Percentiles rank a stretch among this genome's conserved stretches.
Evolutionary conservation across 768 basidiomycete species (phyloP).

Genomic region (Phylloporus scabripes): DNA sequence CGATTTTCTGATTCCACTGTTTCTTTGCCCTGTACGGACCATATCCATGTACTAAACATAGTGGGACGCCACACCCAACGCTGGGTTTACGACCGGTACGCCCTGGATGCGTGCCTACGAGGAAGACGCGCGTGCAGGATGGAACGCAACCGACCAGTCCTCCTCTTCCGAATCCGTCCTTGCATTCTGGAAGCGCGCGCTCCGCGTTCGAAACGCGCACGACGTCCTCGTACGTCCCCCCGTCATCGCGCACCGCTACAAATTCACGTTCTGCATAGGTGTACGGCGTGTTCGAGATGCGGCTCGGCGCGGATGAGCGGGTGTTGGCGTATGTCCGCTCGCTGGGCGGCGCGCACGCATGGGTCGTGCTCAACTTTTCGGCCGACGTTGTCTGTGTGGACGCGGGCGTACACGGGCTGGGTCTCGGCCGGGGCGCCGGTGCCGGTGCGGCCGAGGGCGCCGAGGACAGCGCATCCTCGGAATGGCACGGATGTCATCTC

Average conservation of each 20-base stretch:
- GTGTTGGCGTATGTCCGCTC: slow-evolving; percentile 44
- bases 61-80: slow-evolving; percentile 54
- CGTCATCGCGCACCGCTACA: too few species aligned
- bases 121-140: slow-evolving; percentile 40
- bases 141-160: slow-evolving; percentile 10
- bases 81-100: slow-evolving; percentile 57
- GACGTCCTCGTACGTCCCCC: slow-evolving; percentile 44
- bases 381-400: slow-evolving; percentile 13
- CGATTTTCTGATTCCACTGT: not conserved
- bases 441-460: slow-evolving; percentile 1
- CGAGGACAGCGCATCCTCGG: not conserved
- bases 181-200: slow-evolving; percentile 54
- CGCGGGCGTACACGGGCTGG: too few species aligned
- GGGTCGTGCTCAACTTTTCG: slow-evolving; percentile 41
- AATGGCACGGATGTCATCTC: slow-evolving; percentile 4
- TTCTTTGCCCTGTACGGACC: not conserved
- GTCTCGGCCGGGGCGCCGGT: too few species aligned
- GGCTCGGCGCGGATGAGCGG: slow-evolving; percentile 41
- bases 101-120: slow-evolving; percentile 78
- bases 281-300: slow-evolving; percentile 48
- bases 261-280: not conserved
- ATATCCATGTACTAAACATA: slow-evolving; percentile 18
- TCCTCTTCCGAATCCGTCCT: slow-evolving; percentile 34
- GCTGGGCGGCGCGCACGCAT: slow-evolving; percentile 26
- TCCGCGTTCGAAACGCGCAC: slow-evolving; percentile 32